Evolutionary conservation across 305 asterid genomes (phyloP), one percentile per base, ranked within the genome.

Genomic region (Fraxinus platypoda): DNA sequence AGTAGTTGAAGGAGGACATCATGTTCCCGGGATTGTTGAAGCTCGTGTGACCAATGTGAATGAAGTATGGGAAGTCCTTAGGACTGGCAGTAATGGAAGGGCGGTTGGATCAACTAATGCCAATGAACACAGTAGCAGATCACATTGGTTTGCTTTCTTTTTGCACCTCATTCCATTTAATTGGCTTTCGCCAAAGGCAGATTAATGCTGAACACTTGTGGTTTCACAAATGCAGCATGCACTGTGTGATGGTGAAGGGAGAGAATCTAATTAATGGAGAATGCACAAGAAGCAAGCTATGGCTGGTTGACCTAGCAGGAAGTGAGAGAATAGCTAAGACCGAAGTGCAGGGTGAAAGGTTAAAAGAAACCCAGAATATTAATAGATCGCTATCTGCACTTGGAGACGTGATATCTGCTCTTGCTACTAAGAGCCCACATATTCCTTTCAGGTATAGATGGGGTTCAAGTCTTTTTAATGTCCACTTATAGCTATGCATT

Each of bases 261-360:
- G 95, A 94, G 81, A 96, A 94, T 79, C 66, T 92, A 74, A 84
- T 93, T 46, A 94, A 85, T n/a, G 98, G 98, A 80, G 99, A 96
- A 84, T 86, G 94, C 90, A 94, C 98, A 3, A 92, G 84, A 86
- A 96, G 99, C 93, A 96, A 94, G 90, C 89, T 96, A 26, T 96
- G 99, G 99, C 86, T 96, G 74, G 93, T 96, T 74, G 99, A 96
- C 84, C 83, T 96, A 31, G 99, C 99, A 0, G 99, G 99, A 81
- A 96, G 99, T 70, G 99, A 96, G 88, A 88, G 99, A 78, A 87
- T 96, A 83, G 98, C 98, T n/a, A 94, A 93, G 88, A 88, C 98
- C 2, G 98, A 96, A 81, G 99, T 94, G 76, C 98, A 91, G 74
- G 98, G 98, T 37, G 98, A 94, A 81, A 88, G 99, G 84, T 81